Conservation (phyloP, 257 asterid species). For the Salvia rosmarinus region DNA sequence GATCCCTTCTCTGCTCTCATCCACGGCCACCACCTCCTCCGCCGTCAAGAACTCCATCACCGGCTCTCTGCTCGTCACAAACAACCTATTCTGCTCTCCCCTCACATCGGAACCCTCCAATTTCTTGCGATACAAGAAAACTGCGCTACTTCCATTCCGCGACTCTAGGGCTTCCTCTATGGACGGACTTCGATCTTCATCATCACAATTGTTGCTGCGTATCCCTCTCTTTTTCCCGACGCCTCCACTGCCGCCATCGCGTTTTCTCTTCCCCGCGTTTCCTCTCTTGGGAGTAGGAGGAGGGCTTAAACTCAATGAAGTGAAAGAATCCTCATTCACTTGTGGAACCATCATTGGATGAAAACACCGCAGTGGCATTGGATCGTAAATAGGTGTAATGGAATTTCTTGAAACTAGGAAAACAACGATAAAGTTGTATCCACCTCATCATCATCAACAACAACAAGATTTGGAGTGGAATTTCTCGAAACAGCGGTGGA, state of each 20-base stretch:
- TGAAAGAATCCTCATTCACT: neutral
- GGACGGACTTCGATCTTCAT: neutral
- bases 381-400: neutral
- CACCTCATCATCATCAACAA: neutral
- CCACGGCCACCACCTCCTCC: conserved; percentile 11
- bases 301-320: neutral
- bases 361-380: neutral
- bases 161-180: neutral
- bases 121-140: neutral
- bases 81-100: neutral
- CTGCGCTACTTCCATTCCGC: neutral
- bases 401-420: neutral
- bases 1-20: neutral
- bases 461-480: neutral
- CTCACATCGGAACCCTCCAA: neutral
- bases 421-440: neutral
- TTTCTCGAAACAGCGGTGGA: neutral
- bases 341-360: neutral
- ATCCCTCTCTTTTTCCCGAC: neutral
- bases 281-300: neutral
- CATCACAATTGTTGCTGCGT: neutral
- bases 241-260: neutral
- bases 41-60: neutral
- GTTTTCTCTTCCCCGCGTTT: neutral
- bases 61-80: neutral